Evolutionary conservation across 352 stramenopile genomes (phyloP), one percentile per base, ranked within the genome.

Genomic region (Globisporangium orthogonon): DNA sequence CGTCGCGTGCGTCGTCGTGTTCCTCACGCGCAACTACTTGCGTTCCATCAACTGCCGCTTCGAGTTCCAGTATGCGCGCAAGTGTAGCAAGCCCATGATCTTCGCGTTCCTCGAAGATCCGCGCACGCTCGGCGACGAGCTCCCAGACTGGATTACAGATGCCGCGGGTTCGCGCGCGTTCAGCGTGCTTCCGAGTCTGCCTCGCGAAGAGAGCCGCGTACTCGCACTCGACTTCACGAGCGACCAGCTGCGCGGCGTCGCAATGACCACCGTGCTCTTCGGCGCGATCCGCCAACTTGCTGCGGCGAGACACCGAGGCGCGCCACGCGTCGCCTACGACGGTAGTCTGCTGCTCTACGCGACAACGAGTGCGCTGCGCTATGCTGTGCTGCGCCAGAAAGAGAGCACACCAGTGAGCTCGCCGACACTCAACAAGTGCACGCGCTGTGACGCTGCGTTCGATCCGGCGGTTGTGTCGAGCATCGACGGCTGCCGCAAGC

Each of bases 41-140:
- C 39, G 55, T 39, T 83, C 74, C 0, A 61, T 83, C 50, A 87
- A 85, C 57, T 87, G 76, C 54, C 65, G 62, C n/a, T 66, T 85
- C 29, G 76, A 87, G 55, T 82, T 83, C 46, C 60, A 62, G 40
- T 87, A 87, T 59, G 74, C 74, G 23, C 61, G 56, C 6, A 56
- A 54, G 6, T 73, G 67, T 23, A 52, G 59, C 14, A 83, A 77
- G 46, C 68, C 72, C 7, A 71, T 83, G 54, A 66, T 85, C 35
- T 72, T 85, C 50, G 71, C 65, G 0, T 73, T 77, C 30, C 60
- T 84, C 3, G 56, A 75, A n/a, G 72, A 84, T 44, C 62, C 67
- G 10, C 18, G 49, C 7, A 23, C 41, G 11, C 58, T 80, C 14
- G 35, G 28, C 3, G 29, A 18, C 1, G 59, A 61, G 3, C 51